Base-by-base conservation (phyloP, 331 rosid species). In the Rhamnella rubrinervis region DNA sequence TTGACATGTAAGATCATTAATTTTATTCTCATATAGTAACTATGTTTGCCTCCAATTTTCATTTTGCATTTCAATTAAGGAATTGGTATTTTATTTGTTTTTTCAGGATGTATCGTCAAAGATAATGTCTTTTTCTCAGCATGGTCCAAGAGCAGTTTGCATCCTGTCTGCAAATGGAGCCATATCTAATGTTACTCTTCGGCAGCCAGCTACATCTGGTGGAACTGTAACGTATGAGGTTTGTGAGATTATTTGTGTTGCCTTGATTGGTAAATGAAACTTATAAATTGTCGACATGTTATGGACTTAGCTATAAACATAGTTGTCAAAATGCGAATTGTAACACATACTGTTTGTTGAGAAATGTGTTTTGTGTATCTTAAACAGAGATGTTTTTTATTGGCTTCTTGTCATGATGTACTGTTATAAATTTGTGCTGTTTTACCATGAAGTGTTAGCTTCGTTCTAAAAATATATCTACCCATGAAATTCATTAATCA, bases 171-270 rank as follows among this genome's bases (percentile, higher is more conserved):
- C 96, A 20, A 89, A 64, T 72, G 96, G 96, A 71, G 71, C 90
- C 63, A 80, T 89, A 70, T 89, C 93, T 7, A 84, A 81, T 64
- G 96, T 85, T 44, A 87, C 96, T 15, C 93, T 92, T 51, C 82
- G 86, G 39, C 93, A 83, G 61, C 84, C 85, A 7, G 75, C 87
- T 65, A 72, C 90, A 51, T 73, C 89, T 70, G 96, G 88, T 63
- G 93, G 93, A 84, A 75, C 86, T 20, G 93, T 92, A 18, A 88
- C 96, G 23, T 92, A 87, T 18, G 93, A 92, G 93, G 97, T 91
- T 82, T 49, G 75, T 77, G 62, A 17, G 59, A 40, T 10, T 64
- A 71, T 39, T 61, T 6, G 37, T 55, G 12, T 6, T 53, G 23
- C 49, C 31, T 66, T 52, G 25, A 28, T 25, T 13, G 31, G 70